Conservation (phyloP, 1,284 basidiomycete species). For the Ustilago trichophora region DNA sequence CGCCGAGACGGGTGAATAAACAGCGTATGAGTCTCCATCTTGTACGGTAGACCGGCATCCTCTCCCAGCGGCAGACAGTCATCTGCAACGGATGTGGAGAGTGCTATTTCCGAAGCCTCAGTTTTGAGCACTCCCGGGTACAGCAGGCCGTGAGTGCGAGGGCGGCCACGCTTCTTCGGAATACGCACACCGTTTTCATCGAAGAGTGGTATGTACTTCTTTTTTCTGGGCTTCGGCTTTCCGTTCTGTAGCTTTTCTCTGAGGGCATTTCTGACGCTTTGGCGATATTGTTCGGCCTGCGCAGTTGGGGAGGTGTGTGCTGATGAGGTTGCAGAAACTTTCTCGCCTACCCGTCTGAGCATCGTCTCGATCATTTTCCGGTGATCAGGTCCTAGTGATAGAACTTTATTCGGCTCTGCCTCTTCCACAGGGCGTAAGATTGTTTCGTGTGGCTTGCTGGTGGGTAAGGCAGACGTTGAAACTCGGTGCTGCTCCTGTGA, state of each 20-base stretch:
- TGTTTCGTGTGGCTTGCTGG: too few relatives aligned
- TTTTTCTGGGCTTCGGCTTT: neutral
- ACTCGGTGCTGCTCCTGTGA: too few relatives aligned
- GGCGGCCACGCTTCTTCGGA: constrained; percentile 11
- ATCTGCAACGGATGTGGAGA: neutral
- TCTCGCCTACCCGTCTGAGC: too few relatives aligned
- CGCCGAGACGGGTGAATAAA: constrained; percentile 17
- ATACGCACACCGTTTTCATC: constrained; percentile 4
- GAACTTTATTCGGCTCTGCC: too few relatives aligned
- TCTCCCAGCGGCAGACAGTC: constrained; percentile 6
- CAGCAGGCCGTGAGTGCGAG: constrained; percentile 4
- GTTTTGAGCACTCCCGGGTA: too few relatives aligned
- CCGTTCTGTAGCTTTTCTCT: neutral
- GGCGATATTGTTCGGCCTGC: neutral
- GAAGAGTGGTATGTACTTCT: neutral
- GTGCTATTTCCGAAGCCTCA: neutral
- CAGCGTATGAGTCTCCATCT: constrained; percentile 27
- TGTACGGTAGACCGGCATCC: constrained; percentile 3
- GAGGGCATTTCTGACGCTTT: neutral
- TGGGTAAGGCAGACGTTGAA: too few relatives aligned
- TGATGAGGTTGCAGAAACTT: too few relatives aligned
- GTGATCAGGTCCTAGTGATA: too few relatives aligned
- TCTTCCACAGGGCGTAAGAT: too few relatives aligned
- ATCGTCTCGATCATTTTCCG: too few relatives aligned
- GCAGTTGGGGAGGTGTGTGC: too few relatives aligned